Conservation (phyloP, 257 asterid species). For the Scutellaria minor region DNA sequence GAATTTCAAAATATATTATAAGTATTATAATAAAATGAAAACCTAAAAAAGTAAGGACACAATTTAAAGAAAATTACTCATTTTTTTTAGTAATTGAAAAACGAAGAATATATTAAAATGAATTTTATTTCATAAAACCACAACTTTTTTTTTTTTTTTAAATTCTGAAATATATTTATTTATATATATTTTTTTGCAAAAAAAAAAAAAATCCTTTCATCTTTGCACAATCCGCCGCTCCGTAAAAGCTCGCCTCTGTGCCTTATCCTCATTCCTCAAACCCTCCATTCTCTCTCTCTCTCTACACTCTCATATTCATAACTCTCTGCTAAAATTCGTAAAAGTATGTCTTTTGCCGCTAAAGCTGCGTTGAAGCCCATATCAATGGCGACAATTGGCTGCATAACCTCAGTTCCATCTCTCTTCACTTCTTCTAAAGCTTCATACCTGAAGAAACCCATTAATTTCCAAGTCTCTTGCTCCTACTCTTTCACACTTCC, state of each 20-base stretch:
- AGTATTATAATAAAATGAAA: too few relatives aligned
- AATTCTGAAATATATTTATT: too few relatives aligned
- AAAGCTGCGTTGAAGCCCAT: constrained; percentile 50
- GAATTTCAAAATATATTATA: too few relatives aligned
- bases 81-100: too few relatives aligned
- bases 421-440: constrained; percentile 52
- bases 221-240: constrained; percentile 40
- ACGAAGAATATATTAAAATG: too few relatives aligned
- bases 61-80: too few relatives aligned
- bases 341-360: constrained; percentile 56
- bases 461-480: constrained; percentile 50
- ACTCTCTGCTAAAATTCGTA: not conserved
- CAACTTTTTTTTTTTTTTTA: too few relatives aligned
- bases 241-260: constrained; percentile 9
- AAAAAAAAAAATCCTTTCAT: not conserved
- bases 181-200: too few relatives aligned
- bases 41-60: too few relatives aligned
- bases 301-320: not conserved
- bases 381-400: constrained; percentile 61
- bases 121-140: not conserved
- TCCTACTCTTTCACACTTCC: constrained; percentile 46
- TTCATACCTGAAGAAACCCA: constrained; percentile 53
- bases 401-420: constrained; percentile 59
- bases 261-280: constrained; percentile 34
- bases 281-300: constrained; percentile 26